A percentile compares a stretch with the other conserved stretches of the same genome.
phyloP scores from a whole-genome alignment of 2,329 filamentous ascomycete genomes.

The Penicillium sp. region DNA sequence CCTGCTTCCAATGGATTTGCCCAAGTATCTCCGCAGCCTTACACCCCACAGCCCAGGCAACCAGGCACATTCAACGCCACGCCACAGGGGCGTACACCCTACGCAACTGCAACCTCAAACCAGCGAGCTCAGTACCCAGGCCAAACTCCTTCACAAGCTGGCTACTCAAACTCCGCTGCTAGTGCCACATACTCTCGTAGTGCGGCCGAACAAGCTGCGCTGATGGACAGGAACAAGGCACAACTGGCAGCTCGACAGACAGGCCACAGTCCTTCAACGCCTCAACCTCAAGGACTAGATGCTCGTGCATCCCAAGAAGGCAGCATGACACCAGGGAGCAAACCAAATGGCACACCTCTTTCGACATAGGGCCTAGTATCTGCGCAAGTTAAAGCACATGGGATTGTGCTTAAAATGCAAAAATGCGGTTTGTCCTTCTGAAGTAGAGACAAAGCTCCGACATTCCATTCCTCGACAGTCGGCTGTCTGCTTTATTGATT shows the following conservation, averaged over 20 bases:
- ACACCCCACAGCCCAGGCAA: conserved; percentile 37
- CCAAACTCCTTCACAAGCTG: conserved; percentile 30
- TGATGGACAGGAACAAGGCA: conserved; percentile 41
- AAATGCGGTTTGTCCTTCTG: background rate
- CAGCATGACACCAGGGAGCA: conserved; percentile 35
- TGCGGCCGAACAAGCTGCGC: conserved; percentile 40
- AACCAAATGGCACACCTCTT: conserved; percentile 32
- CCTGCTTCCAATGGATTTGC: conserved; percentile 38
- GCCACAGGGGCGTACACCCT: conserved; percentile 36
- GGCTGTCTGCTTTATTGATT: background rate
- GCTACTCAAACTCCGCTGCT: conserved; percentile 37
- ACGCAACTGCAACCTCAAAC: conserved; percentile 31
- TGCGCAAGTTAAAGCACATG: background rate
- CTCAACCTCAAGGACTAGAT: conserved; percentile 31
- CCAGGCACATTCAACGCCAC: conserved; percentile 32
- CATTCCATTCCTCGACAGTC: background rate
- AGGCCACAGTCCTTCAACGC: conserved; percentile 35
- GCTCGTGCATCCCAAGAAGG: conserved; percentile 33
- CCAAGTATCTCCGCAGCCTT: conserved; percentile 37
- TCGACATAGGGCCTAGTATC: conserved; percentile 15
- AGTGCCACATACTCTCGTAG: conserved; percentile 39
- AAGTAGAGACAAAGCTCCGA: background rate
- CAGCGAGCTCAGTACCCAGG: conserved; percentile 30
- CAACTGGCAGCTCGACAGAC: conserved; percentile 34
- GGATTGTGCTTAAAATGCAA: background rate